phyloP scores from a whole-genome alignment of 768 basidiomycete genomes.

The Tylopilus rubrobrunneus region DNA sequence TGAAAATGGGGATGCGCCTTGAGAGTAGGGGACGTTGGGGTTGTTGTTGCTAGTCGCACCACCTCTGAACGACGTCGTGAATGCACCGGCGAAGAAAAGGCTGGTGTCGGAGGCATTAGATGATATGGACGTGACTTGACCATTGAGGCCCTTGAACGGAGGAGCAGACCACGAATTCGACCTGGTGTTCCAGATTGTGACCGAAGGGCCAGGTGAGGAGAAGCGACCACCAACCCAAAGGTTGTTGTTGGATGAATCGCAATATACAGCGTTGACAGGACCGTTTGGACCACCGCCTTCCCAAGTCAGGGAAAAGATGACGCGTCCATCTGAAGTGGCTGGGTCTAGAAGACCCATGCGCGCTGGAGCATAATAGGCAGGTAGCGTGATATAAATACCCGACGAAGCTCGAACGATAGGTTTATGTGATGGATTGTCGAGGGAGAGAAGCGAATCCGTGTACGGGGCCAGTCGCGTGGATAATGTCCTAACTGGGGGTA shows the following conservation, averaged over 20 bases:
- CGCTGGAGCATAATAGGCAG: constrained; percentile 93
- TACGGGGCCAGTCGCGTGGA: constrained; percentile 99
- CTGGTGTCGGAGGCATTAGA: constrained; percentile 66
- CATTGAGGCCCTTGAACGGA: constrained; percentile 76
- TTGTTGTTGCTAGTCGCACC: constrained; percentile 58
- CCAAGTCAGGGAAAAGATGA: constrained; percentile 99
- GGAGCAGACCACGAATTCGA: constrained; percentile 68
- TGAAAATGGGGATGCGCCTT: constrained; percentile 80
- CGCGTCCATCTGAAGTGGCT: constrained; percentile 90
- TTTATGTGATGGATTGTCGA: constrained; percentile 73
- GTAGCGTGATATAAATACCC: constrained; percentile 94
- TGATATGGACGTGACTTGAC: constrained; percentile 71
- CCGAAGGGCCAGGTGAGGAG: constrained; percentile 58
- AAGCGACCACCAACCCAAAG: constrained; percentile 82
- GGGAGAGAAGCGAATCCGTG: constrained; percentile 75
- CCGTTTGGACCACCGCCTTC: constrained; percentile 97
- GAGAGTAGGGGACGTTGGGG: constrained; percentile 80
- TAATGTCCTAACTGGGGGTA: constrained; percentile 56
- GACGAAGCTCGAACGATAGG: constrained; percentile 91
- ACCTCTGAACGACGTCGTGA: constrained; percentile 69
- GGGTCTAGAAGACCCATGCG: constrained; percentile 96
- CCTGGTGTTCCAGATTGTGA: constrained; percentile 69
- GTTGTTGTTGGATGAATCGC: constrained; percentile 60
- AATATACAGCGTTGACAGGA: constrained; percentile 88
- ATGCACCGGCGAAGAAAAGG: constrained; percentile 86